Percentiles rank a stretch among this genome's conserved stretches.
phyloP scores from a whole-genome alignment of 305 asterid genomes.

The Andrographis paniculata region DNA sequence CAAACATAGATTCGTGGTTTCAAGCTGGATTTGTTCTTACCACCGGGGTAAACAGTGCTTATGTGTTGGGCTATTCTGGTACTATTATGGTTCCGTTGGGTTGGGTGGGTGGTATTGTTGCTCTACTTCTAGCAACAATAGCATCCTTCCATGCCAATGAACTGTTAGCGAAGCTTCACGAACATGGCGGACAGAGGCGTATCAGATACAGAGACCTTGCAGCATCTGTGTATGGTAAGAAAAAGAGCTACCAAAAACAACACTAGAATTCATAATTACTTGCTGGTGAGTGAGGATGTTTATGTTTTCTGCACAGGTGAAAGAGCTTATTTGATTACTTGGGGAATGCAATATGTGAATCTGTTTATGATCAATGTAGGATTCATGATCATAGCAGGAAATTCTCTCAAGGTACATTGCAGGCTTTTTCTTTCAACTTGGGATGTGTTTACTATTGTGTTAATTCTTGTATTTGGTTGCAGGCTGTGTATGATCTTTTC shows the following conservation, averaged over 20 bases:
- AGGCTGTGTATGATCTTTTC: constrained; percentile 71
- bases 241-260: not conserved
- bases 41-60: constrained; percentile 90
- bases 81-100: constrained; percentile 87
- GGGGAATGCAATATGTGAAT: constrained; percentile 76
- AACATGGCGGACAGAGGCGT: constrained; percentile 80
- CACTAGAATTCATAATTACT: not conserved
- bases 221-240: constrained; percentile 68
- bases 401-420: constrained; percentile 57
- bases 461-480: constrained; percentile 22
- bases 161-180: constrained; percentile 78
- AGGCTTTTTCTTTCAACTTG: not conserved
- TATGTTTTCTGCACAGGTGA: constrained; percentile 43
- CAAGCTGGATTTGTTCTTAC: constrained; percentile 89
- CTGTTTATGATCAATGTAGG: constrained; percentile 92
- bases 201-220: constrained; percentile 91
- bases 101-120: constrained; percentile 85
- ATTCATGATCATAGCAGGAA: constrained; percentile 70
- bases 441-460: not conserved
- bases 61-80: constrained; percentile 82
- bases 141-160: constrained; percentile 68
- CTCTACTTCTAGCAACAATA: constrained; percentile 58
- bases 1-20: constrained; percentile 94
- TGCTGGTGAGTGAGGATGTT: constrained; percentile 2
- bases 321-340: constrained; percentile 52